Evolutionary conservation across 139 green algal species (phyloP).

Genomic region (Chlorella sp.): DNA sequence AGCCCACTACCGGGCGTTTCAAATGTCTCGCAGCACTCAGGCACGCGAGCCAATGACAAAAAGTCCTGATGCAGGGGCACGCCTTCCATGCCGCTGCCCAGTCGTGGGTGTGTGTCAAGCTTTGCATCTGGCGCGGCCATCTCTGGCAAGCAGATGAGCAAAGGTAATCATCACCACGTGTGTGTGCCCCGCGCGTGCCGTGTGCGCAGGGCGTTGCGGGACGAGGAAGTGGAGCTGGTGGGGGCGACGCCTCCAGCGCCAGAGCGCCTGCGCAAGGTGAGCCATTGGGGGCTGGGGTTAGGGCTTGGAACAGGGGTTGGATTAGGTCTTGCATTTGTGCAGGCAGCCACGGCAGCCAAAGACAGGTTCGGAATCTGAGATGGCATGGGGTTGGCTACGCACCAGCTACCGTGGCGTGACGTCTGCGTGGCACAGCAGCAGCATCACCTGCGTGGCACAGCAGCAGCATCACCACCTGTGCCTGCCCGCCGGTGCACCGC

Average conservation of each 20-base stretch:
- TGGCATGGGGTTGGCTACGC: too few species aligned
- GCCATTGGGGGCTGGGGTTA: too few species aligned
- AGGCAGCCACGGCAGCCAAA: too few species aligned
- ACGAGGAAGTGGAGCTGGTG: conserved; percentile 25
- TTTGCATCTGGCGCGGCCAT: background rate
- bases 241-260: conserved; percentile 11
- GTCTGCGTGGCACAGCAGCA: background rate
- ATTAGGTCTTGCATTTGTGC: background rate
- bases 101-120: background rate
- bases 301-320: background rate
- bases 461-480: too few species aligned
- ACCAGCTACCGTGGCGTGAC: background rate
- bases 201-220: conserved; percentile 11
- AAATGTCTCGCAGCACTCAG: too few species aligned
- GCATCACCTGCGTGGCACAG: background rate
- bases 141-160: background rate
- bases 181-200: background rate
- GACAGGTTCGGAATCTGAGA: too few species aligned
- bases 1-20: too few species aligned
- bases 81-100: background rate
- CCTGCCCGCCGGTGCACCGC: background rate
- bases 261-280: conserved; percentile 24
- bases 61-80: background rate
- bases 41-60: background rate
- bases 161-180: background rate